phyloP scores from a whole-genome alignment of 805 yeast species.

The Allodekkera sacchari region DNA sequence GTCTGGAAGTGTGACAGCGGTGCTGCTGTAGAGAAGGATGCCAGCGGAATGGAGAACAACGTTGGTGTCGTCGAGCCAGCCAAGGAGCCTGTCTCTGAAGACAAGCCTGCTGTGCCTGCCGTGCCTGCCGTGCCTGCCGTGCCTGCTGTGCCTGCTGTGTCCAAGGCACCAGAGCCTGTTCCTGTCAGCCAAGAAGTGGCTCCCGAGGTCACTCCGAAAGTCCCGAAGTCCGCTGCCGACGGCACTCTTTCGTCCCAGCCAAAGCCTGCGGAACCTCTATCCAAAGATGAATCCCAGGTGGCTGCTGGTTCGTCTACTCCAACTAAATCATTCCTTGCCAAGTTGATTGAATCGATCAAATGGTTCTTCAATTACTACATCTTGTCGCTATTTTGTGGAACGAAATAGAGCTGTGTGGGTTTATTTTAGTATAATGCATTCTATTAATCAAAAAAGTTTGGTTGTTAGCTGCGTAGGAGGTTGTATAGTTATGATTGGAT shows the following conservation, averaged over 20 bases:
- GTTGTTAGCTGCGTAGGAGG: too few relatives aligned
- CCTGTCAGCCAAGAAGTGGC: too few relatives aligned
- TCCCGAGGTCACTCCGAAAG: too few relatives aligned
- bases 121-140: too few relatives aligned
- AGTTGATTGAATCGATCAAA: conserved; percentile 7
- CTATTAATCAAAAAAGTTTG: too few relatives aligned
- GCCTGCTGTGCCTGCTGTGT: too few relatives aligned
- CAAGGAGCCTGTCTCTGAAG: not conserved
- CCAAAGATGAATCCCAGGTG: too few relatives aligned
- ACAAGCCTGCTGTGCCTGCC: not conserved
- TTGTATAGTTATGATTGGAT: too few relatives aligned
- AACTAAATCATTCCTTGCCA: conserved; percentile 1
- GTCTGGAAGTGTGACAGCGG: conserved; percentile 20
- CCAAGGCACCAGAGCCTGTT: too few relatives aligned
- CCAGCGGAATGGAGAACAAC: conserved; percentile 20
- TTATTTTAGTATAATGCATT: not conserved
- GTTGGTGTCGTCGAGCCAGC: conserved; percentile 6
- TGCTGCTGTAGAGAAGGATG: conserved; percentile 17
- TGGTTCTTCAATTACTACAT: conserved; percentile 13
- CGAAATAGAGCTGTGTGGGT: conserved; percentile 2
- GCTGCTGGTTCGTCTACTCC: too few relatives aligned
- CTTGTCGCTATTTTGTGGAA: conserved; percentile 9
- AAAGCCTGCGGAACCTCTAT: not conserved
- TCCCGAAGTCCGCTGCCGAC: too few relatives aligned
- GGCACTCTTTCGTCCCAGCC: too few relatives aligned